Conservation (phyloP, 208 protist species). For the Acanthamoeba castellanii region DNA sequence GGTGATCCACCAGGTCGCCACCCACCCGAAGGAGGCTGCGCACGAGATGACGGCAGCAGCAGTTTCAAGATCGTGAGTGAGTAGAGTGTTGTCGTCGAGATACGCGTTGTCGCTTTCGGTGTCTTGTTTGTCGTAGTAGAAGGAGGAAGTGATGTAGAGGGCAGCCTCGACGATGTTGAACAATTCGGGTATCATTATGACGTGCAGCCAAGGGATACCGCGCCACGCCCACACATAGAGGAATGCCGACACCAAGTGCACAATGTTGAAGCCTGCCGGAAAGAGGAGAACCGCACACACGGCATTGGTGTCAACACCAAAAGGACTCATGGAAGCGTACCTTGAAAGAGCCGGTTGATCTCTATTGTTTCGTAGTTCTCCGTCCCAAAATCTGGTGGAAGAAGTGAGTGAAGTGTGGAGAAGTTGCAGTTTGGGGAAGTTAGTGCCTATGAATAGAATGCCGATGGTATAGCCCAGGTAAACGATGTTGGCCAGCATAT, state of each 20-base stretch:
- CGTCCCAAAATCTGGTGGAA: background rate
- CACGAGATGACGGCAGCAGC: background rate
- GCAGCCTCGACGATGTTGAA: constrained; percentile 5
- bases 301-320: background rate
- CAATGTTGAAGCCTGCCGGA: background rate
- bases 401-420: background rate
- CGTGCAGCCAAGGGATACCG: background rate
- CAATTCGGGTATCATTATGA: background rate
- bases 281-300: background rate
- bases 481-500: background rate
- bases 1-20: background rate
- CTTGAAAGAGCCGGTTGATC: background rate
- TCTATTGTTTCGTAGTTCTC: background rate
- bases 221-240: background rate
- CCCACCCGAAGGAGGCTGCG: constrained; percentile 3
- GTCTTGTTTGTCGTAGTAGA: constrained; percentile 2
- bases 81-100: background rate
- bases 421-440: background rate
- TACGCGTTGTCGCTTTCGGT: background rate
- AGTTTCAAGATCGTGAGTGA: background rate
- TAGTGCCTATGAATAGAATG: background rate
- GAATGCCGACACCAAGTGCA: background rate
- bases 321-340: background rate
- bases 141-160: constrained; percentile 22
- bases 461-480: constrained; percentile 21